phyloP scores from a whole-genome alignment of 1,284 basidiomycete species.

The Peniophora sp. region DNA sequence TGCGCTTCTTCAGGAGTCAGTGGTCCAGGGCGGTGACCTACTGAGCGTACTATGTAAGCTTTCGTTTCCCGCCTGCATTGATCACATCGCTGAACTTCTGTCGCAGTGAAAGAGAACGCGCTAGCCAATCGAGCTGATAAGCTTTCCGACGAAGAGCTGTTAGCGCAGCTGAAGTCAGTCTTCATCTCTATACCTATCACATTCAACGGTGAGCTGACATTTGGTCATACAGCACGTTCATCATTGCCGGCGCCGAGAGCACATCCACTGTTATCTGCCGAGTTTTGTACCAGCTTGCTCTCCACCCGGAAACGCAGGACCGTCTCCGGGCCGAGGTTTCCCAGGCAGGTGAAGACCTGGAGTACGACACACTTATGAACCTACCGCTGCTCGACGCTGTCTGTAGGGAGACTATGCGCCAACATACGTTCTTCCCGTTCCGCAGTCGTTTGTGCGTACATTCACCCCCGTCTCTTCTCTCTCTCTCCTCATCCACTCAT shows the following conservation, averaged over 20 bases:
- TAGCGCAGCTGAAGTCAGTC: background rate
- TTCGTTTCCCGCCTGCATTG: background rate
- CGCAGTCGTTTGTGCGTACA: conserved; percentile 26
- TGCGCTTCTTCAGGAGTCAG: conserved; percentile 7
- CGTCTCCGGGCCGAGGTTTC: conserved; percentile 13
- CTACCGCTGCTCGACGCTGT: conserved; percentile 38
- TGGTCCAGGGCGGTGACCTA: conserved; percentile 1
- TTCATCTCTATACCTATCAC: background rate
- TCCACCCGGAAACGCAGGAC: conserved; percentile 12
- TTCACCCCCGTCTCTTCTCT: background rate
- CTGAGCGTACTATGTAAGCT: conserved; percentile 1
- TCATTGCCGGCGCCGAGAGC: conserved; percentile 15
- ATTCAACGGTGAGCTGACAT: conserved; percentile 5
- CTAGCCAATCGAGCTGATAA: conserved; percentile 5
- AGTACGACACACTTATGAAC: conserved; percentile 27
- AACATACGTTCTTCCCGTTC: conserved; percentile 22
- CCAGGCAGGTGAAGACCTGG: conserved; percentile 14
- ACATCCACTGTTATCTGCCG: conserved; percentile 13
- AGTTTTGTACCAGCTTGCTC: conserved; percentile 12
- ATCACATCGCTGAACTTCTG: background rate
- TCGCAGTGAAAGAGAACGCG: conserved; percentile 6
- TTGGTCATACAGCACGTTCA: conserved; percentile 9
- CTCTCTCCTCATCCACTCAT: background rate
- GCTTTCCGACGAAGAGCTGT: conserved; percentile 6
- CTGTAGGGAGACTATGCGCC: conserved; percentile 35